Conservation (phyloP, 805 yeast species). For the Pichia occidentalis region DNA sequence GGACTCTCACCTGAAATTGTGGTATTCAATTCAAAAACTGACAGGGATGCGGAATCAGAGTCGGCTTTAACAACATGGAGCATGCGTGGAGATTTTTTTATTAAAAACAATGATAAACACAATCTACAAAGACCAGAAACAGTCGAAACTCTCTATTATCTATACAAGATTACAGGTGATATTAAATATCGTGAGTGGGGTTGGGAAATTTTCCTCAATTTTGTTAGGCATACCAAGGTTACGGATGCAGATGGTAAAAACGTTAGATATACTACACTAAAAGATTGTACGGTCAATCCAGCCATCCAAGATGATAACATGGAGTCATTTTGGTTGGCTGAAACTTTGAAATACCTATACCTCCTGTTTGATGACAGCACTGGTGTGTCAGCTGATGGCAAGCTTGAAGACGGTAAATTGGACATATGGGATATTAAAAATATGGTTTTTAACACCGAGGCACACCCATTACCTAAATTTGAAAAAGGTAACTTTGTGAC, state of each 20-base stretch:
- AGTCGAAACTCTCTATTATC: constrained; percentile 76
- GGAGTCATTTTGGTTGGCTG: constrained; percentile 93
- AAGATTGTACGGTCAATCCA: constrained; percentile 61
- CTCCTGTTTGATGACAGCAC: constrained; percentile 59
- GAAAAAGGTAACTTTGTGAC: constrained; percentile 47
- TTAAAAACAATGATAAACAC: constrained; percentile 70
- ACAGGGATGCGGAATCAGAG: neutral
- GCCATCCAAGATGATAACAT: constrained; percentile 55
- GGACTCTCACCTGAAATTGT: constrained; percentile 89
- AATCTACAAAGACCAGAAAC: constrained; percentile 92
- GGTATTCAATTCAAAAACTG: constrained; percentile 64
- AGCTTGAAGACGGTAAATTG: constrained; percentile 20
- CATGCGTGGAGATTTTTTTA: constrained; percentile 34
- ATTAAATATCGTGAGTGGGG: constrained; percentile 85
- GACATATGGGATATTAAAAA: constrained; percentile 57
- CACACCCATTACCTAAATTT: constrained; percentile 84
- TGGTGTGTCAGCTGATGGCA: constrained; percentile 25
- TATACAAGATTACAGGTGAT: constrained; percentile 76
- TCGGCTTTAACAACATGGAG: constrained; percentile 1
- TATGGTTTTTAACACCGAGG: constrained; percentile 85
- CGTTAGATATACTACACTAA: constrained; percentile 50
- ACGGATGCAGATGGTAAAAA: constrained; percentile 29
- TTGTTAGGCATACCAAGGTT: constrained; percentile 52
- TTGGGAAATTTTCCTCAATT: constrained; percentile 71
- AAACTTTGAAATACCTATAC: constrained; percentile 81